These are phyloP conservation scores for Lasiodiplodia hormozganensis DNA, from an alignment of 2,329 filamentous ascomycete genomes.

Conservation along the genomic window DNA sequence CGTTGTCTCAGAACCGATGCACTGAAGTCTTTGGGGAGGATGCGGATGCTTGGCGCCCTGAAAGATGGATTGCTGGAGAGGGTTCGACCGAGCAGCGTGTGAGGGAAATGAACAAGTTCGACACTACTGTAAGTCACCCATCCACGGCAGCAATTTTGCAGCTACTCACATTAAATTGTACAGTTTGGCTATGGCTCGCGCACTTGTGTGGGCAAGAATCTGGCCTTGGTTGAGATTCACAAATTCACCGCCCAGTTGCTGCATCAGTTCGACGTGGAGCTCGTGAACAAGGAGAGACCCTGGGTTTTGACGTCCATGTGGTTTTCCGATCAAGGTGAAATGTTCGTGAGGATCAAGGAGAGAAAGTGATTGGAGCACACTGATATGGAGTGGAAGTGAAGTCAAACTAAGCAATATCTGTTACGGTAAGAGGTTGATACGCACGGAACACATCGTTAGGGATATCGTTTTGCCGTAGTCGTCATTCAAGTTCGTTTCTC, in stretches of 20 bases:
- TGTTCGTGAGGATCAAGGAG: constrained; percentile 12
- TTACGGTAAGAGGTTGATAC: too few species aligned
- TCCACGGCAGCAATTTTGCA: neutral
- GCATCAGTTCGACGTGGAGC: constrained; percentile 11
- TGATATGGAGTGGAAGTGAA: too few species aligned
- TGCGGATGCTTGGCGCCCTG: constrained; percentile 52
- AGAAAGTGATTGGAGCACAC: neutral
- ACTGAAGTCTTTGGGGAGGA: constrained; percentile 53
- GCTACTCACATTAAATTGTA: neutral
- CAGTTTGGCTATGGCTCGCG: constrained; percentile 48
- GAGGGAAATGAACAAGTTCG: constrained; percentile 10
- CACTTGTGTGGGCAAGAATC: constrained; percentile 45
- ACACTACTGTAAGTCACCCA: neutral
- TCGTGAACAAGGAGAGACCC: constrained; percentile 1
- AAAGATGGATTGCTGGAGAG: constrained; percentile 44
- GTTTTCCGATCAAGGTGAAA: constrained; percentile 12
- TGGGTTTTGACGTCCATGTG: constrained; percentile 7
- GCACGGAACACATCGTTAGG: too few species aligned
- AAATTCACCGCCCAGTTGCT: constrained; percentile 41
- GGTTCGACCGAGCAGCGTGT: neutral
- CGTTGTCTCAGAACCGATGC: constrained; percentile 49
- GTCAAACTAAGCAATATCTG: too few species aligned
- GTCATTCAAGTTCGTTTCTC: too few species aligned
- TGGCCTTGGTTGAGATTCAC: constrained; percentile 46
- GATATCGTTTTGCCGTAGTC: too few species aligned